A percentile compares a stretch with the other conserved stretches of the same genome.
phyloP scores from a whole-genome alignment of 169 alveolate species.

The Babesia divergens region DNA sequence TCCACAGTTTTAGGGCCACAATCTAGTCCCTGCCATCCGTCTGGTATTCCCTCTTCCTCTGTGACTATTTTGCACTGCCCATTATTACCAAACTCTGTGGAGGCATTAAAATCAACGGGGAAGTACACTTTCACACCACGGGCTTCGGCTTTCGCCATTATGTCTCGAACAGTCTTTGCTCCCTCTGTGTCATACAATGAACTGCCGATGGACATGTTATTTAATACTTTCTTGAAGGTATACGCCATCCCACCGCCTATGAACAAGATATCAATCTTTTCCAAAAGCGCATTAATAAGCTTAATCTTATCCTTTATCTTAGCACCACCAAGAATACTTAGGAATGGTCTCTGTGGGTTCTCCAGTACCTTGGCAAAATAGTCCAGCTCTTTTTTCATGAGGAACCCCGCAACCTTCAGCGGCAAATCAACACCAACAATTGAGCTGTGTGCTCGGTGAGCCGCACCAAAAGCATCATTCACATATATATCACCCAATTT shows the following conservation, averaged over 20 bases:
- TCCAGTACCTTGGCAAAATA: conserved; percentile 94
- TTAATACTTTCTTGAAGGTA: conserved; percentile 91
- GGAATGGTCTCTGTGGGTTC: conserved; percentile 90
- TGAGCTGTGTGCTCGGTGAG: conserved; percentile 97
- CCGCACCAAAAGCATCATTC: conserved; percentile 98
- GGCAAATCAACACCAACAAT: conserved; percentile 92
- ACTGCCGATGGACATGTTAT: conserved; percentile 87
- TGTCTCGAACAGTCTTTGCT: conserved; percentile 89
- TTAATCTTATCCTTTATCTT: conserved; percentile 96
- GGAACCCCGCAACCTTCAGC: conserved; percentile 91
- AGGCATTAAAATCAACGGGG: conserved; percentile 92
- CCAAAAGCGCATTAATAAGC: conserved; percentile 89
- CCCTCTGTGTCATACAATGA: conserved; percentile 96
- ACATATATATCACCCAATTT: conserved; percentile 92
- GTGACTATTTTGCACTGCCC: conserved; percentile 82
- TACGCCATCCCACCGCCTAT: conserved; percentile 99
- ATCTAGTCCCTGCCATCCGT: conserved; percentile 96
- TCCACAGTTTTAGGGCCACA: conserved; percentile 92
- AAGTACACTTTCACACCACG: conserved; percentile 89
- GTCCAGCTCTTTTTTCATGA: conserved; percentile 93
- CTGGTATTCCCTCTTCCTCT: conserved; percentile 89
- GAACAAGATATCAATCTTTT: conserved; percentile 91
- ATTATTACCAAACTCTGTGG: conserved; percentile 86
- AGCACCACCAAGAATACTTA: conserved; percentile 98
- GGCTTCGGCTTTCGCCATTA: conserved; percentile 89